A percentile compares a stretch with the other conserved stretches of the same genome.
phyloP scores from a whole-genome alignment of 164 flowering plant genomes.

The Tinospora cordifolia region DNA sequence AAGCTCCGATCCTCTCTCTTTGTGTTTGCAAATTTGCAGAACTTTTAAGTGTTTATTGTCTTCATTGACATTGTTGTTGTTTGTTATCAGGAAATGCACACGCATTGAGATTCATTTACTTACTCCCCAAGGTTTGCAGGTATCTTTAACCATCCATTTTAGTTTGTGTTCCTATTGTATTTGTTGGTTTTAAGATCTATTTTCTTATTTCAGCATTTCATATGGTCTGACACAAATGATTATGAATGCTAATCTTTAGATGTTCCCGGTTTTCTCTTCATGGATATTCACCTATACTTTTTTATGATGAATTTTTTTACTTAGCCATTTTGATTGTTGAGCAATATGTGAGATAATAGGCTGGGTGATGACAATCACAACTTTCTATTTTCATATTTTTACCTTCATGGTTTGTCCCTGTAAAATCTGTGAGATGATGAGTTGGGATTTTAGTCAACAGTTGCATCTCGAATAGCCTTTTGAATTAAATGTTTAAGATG shows the following conservation, averaged over 20 bases:
- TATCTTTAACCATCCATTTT: slow-evolving; percentile 10
- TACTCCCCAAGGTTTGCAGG: slow-evolving; percentile 93
- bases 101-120: slow-evolving; percentile 91
- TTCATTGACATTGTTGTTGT: not conserved
- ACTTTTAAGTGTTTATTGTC: too few relatives aligned
- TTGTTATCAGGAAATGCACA: slow-evolving; percentile 81
- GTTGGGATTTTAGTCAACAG: not conserved
- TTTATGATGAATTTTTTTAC: not conserved
- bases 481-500: not conserved
- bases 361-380: too few relatives aligned
- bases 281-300: not conserved
- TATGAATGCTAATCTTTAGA: not conserved
- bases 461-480: not conserved
- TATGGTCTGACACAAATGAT: not conserved
- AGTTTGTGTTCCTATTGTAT: not conserved
- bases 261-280: not conserved
- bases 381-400: not conserved
- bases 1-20: too few relatives aligned
- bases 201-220: not conserved
- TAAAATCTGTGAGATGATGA: too few relatives aligned
- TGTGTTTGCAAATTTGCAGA: too few relatives aligned
- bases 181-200: not conserved
- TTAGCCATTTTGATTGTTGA: not conserved
- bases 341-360: not conserved
- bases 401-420: not conserved